Conservation (phyloP, 768 basidiomycete genomes). For the Lactarius quietus region DNA sequence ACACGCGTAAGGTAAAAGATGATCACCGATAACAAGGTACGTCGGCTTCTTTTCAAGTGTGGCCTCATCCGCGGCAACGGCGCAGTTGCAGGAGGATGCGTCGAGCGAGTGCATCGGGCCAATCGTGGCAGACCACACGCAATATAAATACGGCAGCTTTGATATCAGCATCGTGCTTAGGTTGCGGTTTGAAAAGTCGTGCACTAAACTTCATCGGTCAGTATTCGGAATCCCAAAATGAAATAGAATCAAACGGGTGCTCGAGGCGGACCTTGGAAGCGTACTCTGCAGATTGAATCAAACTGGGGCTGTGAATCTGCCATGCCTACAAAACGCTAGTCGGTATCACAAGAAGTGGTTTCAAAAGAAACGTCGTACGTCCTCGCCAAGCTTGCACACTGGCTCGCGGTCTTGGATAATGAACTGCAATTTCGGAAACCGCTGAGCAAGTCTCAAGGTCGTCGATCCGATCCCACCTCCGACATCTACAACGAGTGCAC, state of each 20-base stretch:
- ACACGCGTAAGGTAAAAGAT: conserved; percentile 67
- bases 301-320: conserved; percentile 23
- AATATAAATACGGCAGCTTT: conserved; percentile 64
- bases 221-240: background rate
- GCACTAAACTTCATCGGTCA: conserved; percentile 38
- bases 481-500: conserved; percentile 58
- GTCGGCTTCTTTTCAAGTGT: conserved; percentile 36
- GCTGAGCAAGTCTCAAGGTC: conserved; percentile 41
- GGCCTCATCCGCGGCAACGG: conserved; percentile 33
- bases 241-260: background rate
- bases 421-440: conserved; percentile 43
- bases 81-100: conserved; percentile 46
- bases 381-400: conserved; percentile 49
- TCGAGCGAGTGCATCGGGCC: conserved; percentile 56
- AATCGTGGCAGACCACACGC: conserved; percentile 73
- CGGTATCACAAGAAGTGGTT: background rate
- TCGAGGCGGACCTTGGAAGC: conserved; percentile 24
- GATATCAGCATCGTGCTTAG: conserved; percentile 24
- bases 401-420: conserved; percentile 60
- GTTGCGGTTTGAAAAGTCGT: conserved; percentile 75
- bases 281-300: conserved; percentile 24
- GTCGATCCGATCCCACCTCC: conserved; percentile 66
- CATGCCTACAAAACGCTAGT: conserved; percentile 20
- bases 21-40: conserved; percentile 66
- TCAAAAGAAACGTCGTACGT: conserved; percentile 26